A percentile compares a stretch with the other conserved stretches of the same genome.
Conservation (phyloP, 1,139 yeast genomes). For the Taphrina pruni region DNA sequence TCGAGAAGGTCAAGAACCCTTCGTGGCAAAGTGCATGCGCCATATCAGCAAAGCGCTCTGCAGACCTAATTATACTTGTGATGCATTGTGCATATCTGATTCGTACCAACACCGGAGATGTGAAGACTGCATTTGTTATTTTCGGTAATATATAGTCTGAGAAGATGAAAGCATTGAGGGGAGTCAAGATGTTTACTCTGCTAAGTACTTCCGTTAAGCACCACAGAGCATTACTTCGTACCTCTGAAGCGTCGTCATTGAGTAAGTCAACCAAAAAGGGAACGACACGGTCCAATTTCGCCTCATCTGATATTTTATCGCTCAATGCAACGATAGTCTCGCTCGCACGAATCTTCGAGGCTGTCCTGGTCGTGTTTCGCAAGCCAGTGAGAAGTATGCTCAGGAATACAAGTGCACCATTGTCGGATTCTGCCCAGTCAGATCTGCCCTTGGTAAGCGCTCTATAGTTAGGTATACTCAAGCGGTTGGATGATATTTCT, state of each 20-base stretch:
- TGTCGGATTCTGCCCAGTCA: slow-evolving; percentile 51
- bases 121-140: slow-evolving; percentile 56
- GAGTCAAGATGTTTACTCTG: slow-evolving; percentile 16
- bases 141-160: slow-evolving; percentile 61
- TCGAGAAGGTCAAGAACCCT: slow-evolving; percentile 51
- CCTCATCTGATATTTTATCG: slow-evolving; percentile 78
- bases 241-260: slow-evolving; percentile 62
- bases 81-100: slow-evolving; percentile 73
- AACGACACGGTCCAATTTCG: slow-evolving; percentile 80
- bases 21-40: slow-evolving; percentile 62
- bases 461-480: slow-evolving; percentile 49
- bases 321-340: slow-evolving; percentile 78
- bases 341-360: slow-evolving; percentile 71
- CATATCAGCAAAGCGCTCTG: slow-evolving; percentile 70
- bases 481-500: slow-evolving; percentile 33
- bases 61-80: slow-evolving; percentile 69
- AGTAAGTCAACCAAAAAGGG: slow-evolving; percentile 72
- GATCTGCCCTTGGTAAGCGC: slow-evolving; percentile 50
- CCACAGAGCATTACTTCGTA: slow-evolving; percentile 58
- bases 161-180: slow-evolving; percentile 33
- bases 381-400: slow-evolving; percentile 68
- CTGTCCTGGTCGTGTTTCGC: slow-evolving; percentile 67
- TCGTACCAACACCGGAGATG: slow-evolving; percentile 60
- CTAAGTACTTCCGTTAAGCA: slow-evolving; percentile 57
- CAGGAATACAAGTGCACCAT: slow-evolving; percentile 66